Evolutionary conservation across 495 filamentous ascomycete genomes (phyloP).

Genomic region (Aspergillus coremiiformis): DNA sequence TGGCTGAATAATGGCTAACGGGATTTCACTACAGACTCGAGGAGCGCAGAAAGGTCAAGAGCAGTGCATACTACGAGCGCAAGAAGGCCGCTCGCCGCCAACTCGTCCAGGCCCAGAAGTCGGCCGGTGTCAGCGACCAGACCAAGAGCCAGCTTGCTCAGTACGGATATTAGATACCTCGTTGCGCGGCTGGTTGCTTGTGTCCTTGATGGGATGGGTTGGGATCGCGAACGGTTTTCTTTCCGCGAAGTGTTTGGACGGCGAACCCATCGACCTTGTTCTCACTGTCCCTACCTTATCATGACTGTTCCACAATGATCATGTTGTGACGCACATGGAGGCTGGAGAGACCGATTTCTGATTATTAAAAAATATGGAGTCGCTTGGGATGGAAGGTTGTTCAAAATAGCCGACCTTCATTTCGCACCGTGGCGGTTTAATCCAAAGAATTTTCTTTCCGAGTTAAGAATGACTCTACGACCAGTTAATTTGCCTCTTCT

Average conservation of each 20-base stretch:
- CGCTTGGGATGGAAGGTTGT: conserved; percentile 40
- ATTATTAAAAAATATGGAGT: conserved; percentile 30
- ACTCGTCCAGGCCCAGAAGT: conserved; percentile 85
- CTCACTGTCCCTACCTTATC: conserved; percentile 25
- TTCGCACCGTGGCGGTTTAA: conserved; percentile 46
- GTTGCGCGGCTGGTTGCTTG: conserved; percentile 41
- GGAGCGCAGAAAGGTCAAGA: conserved; percentile 98
- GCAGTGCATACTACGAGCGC: conserved; percentile 97
- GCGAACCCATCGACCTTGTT: conserved; percentile 40
- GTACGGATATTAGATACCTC: conserved; percentile 62
- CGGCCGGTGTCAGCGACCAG: conserved; percentile 73
- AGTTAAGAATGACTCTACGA: conserved; percentile 29
- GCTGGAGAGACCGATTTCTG: conserved; percentile 26
- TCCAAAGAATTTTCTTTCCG: conserved; percentile 39
- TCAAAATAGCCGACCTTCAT: conserved; percentile 42
- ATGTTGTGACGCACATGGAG: conserved; percentile 36
- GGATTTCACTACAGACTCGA: conserved; percentile 61
- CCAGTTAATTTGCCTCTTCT: conserved; percentile 14
- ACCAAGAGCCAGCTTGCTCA: conserved; percentile 62
- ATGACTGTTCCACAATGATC: conserved; percentile 23
- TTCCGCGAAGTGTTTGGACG: conserved; percentile 35
- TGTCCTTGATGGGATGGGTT: conserved; percentile 41
- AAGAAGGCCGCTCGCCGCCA: conserved; percentile 93
- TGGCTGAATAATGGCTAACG: conserved; percentile 30
- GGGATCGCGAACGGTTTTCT: conserved; percentile 42